Percentiles rank a stretch among this genome's conserved stretches.
Evolutionary conservation across 352 stramenopile genomes (phyloP).

Genomic region (Aphanomyces stellatus): DNA sequence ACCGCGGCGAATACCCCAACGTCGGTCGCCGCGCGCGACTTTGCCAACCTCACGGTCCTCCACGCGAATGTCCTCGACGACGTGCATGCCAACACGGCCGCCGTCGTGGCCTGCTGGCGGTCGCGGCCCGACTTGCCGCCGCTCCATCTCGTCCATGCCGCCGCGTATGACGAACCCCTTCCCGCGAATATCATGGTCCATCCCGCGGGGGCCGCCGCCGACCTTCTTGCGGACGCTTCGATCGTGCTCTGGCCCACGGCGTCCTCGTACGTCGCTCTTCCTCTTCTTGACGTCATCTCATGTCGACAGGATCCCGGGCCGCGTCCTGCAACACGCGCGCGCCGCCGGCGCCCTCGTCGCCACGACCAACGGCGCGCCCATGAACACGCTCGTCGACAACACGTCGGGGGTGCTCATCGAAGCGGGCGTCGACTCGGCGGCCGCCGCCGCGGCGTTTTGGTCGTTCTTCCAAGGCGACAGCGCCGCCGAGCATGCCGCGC

Average conservation of each 20-base stretch:
- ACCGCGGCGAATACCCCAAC: too few species aligned
- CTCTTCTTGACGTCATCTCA: too few species aligned
- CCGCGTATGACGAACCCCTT: slow-evolving; percentile 27
- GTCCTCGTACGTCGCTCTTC: too few species aligned
- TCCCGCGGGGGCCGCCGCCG: neutral
- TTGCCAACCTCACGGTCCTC: neutral
- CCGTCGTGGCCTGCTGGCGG: slow-evolving; percentile 35
- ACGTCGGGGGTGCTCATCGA: slow-evolving; percentile 58
- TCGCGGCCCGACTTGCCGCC: slow-evolving; percentile 26
- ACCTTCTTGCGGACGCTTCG: neutral
- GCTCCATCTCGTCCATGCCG: slow-evolving; percentile 22
- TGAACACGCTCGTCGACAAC: slow-evolving; percentile 76
- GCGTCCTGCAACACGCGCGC: slow-evolving; percentile 79
- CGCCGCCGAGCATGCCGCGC: neutral
- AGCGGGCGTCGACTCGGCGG: too few species aligned
- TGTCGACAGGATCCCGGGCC: too few species aligned
- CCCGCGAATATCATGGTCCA: neutral
- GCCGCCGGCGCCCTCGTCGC: slow-evolving; percentile 59
- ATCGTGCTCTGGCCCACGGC: slow-evolving; percentile 25
- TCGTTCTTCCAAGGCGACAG: too few species aligned
- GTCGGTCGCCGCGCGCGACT: slow-evolving; percentile 15
- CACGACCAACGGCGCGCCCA: slow-evolving; percentile 65
- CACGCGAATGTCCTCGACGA: slow-evolving; percentile 3
- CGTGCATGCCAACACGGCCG: slow-evolving; percentile 29
- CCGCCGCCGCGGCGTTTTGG: too few species aligned